Base-by-base conservation (phyloP, 352 stramenopile genomes). In the Phytophthora pisi region DNA sequence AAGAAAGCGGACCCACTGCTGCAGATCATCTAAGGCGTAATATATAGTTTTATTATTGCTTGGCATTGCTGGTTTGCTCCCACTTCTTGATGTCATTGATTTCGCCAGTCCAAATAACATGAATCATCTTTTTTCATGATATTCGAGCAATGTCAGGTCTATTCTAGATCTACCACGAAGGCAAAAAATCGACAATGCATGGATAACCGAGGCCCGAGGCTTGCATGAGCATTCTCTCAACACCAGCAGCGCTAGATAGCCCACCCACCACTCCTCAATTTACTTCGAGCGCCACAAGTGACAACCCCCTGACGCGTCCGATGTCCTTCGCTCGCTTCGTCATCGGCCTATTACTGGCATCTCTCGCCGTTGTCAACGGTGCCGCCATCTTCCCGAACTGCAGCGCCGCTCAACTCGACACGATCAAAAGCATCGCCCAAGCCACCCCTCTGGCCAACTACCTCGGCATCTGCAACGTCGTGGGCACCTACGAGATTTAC, bases 1-100 rank as follows among this genome's bases (percentile, higher is more conserved):
- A 68, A 67, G 40, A 62, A 82, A 46, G 15, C 16, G 50, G 70
- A 84, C 20, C 46, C 60, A 15, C 31, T 71, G n/a, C 49, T 71
- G 11, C 57, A 75, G 36, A 45, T 66, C 15, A 51, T 68, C 23
- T 75, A 42, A 42, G 36, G 4, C 36, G 36, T 42, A 16, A 42
- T n/a, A 42, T 42, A 42, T n/a, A 42, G 16, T 16, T n/a, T 42
- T 10, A 31, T 20, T 20, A 20, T 20, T 20, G 20, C 28, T 31
- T 31, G 28, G 4, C 4, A 31, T 30, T 20, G 20, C 20, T 20
- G 20, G 20, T 20, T 20, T 31, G 28, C 6, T 42, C 36, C 36
- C 36, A 42, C 36, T 42, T 42, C 36, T 31, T 31, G 4, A 16
- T 42, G 4, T 16, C 36, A 6, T 42, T 42, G 15, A 13, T n/a